A percentile compares a stretch with the other conserved stretches of the same genome.
phyloP scores from a whole-genome alignment of 345 rosid genomes.

The Eucalyptus paniculata region DNA sequence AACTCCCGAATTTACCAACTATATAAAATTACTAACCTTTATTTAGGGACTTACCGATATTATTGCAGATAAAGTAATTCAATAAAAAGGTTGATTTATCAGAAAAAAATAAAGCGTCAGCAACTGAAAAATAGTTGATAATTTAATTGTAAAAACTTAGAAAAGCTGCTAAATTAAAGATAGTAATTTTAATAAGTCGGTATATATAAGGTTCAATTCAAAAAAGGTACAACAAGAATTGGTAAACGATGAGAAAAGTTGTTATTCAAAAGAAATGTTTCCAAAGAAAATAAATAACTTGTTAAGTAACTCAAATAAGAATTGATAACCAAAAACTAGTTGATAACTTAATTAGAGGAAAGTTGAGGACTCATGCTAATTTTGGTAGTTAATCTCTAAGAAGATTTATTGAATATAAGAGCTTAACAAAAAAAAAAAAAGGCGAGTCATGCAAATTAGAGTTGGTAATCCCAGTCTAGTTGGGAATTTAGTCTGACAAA shows the following conservation, averaged over 20 bases:
- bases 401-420: neutral
- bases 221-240: neutral
- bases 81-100: neutral
- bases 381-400: neutral
- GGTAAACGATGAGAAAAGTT: neutral
- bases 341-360: neutral
- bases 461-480: neutral
- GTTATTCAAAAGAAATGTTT: neutral
- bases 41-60: neutral
- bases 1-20: neutral
- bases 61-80: neutral
- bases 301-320: neutral
- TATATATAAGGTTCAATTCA: neutral
- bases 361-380: neutral
- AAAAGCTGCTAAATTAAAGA: neutral
- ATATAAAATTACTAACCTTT: neutral
- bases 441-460: neutral
- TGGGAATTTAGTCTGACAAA: neutral
- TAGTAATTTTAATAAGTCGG: neutral
- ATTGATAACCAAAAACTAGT: neutral
- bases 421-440: neutral
- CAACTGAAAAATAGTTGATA: neutral
- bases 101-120: neutral
- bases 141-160: neutral
- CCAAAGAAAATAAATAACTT: neutral